Percentiles rank a stretch among this genome's conserved stretches.
These are phyloP conservation scores for Clitocybe nebularis DNA, from an alignment of 1,284 basidiomycete genomes.

Conservation along the genomic window DNA sequence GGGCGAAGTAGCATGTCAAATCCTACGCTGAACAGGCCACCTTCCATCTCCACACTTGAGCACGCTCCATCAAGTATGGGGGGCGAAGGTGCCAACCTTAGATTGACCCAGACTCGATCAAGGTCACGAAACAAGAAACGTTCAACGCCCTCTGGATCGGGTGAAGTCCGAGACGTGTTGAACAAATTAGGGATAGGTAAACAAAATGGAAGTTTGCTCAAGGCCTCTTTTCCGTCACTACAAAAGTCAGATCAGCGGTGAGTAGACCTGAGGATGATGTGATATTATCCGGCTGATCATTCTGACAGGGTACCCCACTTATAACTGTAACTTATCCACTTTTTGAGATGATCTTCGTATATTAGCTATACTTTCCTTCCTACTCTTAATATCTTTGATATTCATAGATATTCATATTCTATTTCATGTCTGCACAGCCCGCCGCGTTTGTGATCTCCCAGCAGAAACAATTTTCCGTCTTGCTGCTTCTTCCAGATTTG, in stretches of 20 bases:
- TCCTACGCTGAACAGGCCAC: conserved; percentile 55
- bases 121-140: conserved; percentile 53
- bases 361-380: conserved; percentile 6
- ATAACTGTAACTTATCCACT: conserved; percentile 11
- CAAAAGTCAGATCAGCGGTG: conserved; percentile 20
- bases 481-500: conserved; percentile 52
- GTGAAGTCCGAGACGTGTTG: conserved; percentile 76
- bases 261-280: not conserved
- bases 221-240: conserved; percentile 56
- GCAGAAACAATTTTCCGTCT: conserved; percentile 49
- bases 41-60: conserved; percentile 74
- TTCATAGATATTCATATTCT: conserved; percentile 3
- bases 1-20: conserved; percentile 78
- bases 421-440: conserved; percentile 1
- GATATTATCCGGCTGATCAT: not conserved
- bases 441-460: conserved; percentile 26
- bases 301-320: conserved; percentile 14
- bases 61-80: conserved; percentile 50
- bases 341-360: not conserved
- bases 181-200: conserved; percentile 76
- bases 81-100: conserved; percentile 33
- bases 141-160: conserved; percentile 47
- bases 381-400: conserved; percentile 2
- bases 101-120: conserved; percentile 47
- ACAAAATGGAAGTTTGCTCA: conserved; percentile 58